Conservation (phyloP, 2,329 filamentous ascomycete genomes). For the Pseudogymnoascus sp. region DNA sequence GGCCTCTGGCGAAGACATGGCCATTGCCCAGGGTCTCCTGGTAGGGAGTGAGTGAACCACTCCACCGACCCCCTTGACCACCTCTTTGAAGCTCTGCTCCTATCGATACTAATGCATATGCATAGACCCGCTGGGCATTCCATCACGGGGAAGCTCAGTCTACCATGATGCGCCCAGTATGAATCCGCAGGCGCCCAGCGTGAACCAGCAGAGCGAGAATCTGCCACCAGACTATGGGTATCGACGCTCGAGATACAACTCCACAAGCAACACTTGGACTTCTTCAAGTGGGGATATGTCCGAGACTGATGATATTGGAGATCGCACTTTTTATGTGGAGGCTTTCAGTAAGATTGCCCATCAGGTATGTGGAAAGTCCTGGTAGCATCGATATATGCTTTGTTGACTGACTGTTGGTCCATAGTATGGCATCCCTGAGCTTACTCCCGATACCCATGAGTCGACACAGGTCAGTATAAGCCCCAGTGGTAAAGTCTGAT, state of each 20-base stretch:
- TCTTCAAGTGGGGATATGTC: constrained; percentile 45
- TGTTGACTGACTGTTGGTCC: background rate
- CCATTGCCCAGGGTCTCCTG: constrained; percentile 22
- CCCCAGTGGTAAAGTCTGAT: background rate
- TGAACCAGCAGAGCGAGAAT: constrained; percentile 2
- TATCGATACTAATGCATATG: background rate
- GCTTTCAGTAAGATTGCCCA: constrained; percentile 56
- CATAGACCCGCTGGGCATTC: background rate
- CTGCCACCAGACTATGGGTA: background rate
- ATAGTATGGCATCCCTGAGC: constrained; percentile 44
- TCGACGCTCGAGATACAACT: constrained; percentile 20
- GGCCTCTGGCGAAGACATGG: constrained; percentile 17
- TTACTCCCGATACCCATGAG: constrained; percentile 23
- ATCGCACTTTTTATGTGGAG: constrained; percentile 42
- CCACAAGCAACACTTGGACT: constrained; percentile 51
- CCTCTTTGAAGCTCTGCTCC: background rate
- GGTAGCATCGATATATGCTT: background rate
- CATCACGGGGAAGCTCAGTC: background rate
- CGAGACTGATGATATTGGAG: constrained; percentile 44
- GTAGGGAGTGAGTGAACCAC: constrained; percentile 16
- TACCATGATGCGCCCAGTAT: background rate
- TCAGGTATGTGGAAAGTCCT: constrained; percentile 36
- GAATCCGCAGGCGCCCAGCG: background rate
- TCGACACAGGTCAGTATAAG: constrained; percentile 17
- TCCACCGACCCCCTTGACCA: constrained; percentile 15